phyloP scores from a whole-genome alignment of 345 rosid species.

The Trapa bicornis region DNA sequence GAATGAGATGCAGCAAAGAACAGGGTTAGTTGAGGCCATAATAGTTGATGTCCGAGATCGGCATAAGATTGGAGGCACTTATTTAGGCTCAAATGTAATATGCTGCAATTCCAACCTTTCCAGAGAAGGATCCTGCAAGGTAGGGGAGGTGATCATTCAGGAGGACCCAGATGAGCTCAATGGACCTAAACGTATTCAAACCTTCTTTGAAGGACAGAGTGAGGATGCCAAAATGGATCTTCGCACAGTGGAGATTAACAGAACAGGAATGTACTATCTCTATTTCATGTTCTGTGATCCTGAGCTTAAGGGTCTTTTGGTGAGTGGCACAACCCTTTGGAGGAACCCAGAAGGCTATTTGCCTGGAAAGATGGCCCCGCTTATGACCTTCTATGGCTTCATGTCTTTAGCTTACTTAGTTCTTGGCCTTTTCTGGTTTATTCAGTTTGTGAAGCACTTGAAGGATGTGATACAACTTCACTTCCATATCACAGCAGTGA shows the following conservation, averaged over 20 bases:
- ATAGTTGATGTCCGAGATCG: conserved; percentile 26
- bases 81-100: conserved; percentile 21
- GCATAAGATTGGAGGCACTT: conserved; percentile 25
- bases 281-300: conserved; percentile 37
- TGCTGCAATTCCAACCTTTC: conserved; percentile 26
- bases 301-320: conserved; percentile 14
- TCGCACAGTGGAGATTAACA: conserved; percentile 22
- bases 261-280: conserved; percentile 32
- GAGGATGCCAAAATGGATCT: conserved; percentile 26
- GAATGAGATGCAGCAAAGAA: conserved; percentile 37
- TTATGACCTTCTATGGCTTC: conserved; percentile 26
- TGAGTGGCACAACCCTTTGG: conserved; percentile 35
- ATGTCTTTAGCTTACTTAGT: conserved; percentile 30
- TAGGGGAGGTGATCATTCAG: conserved; percentile 31
- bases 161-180: conserved; percentile 9
- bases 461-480: conserved; percentile 26
- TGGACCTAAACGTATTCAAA: conserved; percentile 22
- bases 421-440: conserved; percentile 29
- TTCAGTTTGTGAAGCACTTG: conserved; percentile 26
- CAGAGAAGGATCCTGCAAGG: conserved; percentile 23
- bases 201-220: conserved; percentile 30
- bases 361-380: conserved; percentile 33
- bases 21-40: conserved; percentile 30
- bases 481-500: conserved; percentile 28
- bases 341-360: conserved; percentile 33